A percentile compares a stretch with the other conserved stretches of the same genome.
phyloP scores from a whole-genome alignment of 495 filamentous ascomycete species.

The Terfezia claveryi region DNA sequence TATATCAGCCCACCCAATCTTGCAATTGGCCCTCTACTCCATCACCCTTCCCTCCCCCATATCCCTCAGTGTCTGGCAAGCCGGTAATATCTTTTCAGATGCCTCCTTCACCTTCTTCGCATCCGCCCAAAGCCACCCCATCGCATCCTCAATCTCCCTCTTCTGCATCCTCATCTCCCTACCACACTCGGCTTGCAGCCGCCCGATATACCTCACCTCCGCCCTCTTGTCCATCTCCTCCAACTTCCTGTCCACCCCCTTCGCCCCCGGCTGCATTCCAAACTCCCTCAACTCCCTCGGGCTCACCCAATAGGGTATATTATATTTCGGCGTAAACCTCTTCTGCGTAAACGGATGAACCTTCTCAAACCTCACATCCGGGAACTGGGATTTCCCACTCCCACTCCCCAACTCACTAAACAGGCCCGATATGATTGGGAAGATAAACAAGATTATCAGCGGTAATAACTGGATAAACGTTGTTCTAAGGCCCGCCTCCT shows the following conservation, averaged over 20 bases:
- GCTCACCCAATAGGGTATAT: slow-evolving; percentile 66
- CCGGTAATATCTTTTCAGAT: slow-evolving; percentile 30
- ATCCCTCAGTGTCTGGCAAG: slow-evolving; percentile 17
- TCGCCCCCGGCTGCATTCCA: slow-evolving; percentile 32
- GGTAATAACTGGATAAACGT: slow-evolving; percentile 50
- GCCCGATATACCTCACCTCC: slow-evolving; percentile 45
- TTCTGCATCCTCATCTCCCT: slow-evolving; percentile 39
- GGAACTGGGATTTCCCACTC: slow-evolving; percentile 36
- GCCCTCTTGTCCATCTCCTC: slow-evolving; percentile 51
- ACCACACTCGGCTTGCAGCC: slow-evolving; percentile 47
- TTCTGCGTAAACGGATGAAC: slow-evolving; percentile 46
- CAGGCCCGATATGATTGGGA: slow-evolving; percentile 64
- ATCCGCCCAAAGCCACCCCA: slow-evolving; percentile 76
- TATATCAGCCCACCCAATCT: too few species aligned
- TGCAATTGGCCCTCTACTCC: not conserved
- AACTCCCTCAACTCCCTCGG: slow-evolving; percentile 40
- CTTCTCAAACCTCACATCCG: slow-evolving; percentile 46
- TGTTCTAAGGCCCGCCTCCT: slow-evolving; percentile 26
- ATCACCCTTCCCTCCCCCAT: slow-evolving; percentile 7
- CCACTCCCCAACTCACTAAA: slow-evolving; percentile 34
- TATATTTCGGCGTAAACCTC: slow-evolving; percentile 44
- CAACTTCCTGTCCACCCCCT: slow-evolving; percentile 27
- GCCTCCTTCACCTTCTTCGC: slow-evolving; percentile 52
- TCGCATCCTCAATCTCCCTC: slow-evolving; percentile 51
- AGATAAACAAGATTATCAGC: slow-evolving; percentile 66